phyloP scores from a whole-genome alignment of 73 alveolate genomes.

The Tetrahymena thermophila region DNA sequence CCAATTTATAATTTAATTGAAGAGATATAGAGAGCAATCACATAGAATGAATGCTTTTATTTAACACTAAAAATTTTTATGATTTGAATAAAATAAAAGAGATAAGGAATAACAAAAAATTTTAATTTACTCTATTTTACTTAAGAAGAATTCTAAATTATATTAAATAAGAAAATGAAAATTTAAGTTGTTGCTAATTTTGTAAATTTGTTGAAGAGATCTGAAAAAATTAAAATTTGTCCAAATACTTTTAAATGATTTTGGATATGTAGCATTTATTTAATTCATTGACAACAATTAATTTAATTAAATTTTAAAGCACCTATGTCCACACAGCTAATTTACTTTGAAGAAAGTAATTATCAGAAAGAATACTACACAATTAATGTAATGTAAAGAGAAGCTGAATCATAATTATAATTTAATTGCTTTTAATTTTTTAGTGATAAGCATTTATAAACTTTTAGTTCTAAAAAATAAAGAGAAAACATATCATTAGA shows the following conservation, averaged over 20 bases:
- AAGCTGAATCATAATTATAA: neutral
- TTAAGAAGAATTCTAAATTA: neutral
- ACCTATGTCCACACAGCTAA: neutral
- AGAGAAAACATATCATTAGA: neutral
- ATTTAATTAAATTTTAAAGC: neutral
- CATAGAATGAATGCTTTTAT: neutral
- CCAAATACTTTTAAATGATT: too few species aligned
- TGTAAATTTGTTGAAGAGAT: neutral
- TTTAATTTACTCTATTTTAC: neutral
- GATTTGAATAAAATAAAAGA: too few species aligned
- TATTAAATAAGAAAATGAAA: neutral
- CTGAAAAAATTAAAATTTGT: neutral
- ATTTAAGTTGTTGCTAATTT: neutral
- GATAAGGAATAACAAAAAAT: neutral
- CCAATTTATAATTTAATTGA: too few species aligned
- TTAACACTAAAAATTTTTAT: too few species aligned
- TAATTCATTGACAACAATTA: neutral
- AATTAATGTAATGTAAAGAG: neutral
- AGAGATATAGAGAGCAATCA: neutral
- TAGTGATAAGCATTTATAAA: neutral
- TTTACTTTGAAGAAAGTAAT: neutral
- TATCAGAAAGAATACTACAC: neutral
- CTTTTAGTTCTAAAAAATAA: neutral
- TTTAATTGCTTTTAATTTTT: neutral
- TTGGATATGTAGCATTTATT: neutral